Evolutionary conservation across 148 eudicot species (phyloP), one percentile per base, ranked within the genome.

Genomic region (Hydrangea macrophylla): DNA sequence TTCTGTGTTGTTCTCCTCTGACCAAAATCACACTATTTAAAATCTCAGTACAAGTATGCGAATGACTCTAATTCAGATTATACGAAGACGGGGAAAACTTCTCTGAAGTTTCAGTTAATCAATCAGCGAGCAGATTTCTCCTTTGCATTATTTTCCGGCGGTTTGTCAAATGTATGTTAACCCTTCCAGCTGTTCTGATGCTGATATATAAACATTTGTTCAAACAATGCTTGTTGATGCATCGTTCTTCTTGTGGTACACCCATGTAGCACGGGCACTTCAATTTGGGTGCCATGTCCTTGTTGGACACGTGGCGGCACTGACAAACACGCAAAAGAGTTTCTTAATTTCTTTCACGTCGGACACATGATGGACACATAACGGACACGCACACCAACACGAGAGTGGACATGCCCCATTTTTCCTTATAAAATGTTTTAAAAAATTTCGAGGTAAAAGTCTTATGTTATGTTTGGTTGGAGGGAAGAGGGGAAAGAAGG

Each of bases 111-210:
- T 64, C 89, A 71, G 77, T 75, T 94, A 75, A 94, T 90, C 64
- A 94, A 94, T 84, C 98, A 94, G 73, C 96, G 98, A n/a, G 83
- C 88, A 71, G 98, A 94, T 82, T 88, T 88, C 83, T 83, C 98
- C 7, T 90, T 94, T 70, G 98, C 85, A 18, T 78, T 90, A 50
- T 90, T 94, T 78, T 75, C 87, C 26, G 98, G 98, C 30, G 97
- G 98, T 5, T 67, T 88, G 58, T 82, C 86, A 4, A 84, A 81
- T 71, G 92, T 90, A 63, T 17, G 96, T 81, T 1, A 70, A 56
- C 26, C 68, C 32, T 54, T 71, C 18, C 33, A 55, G 17, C 30
- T 23, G 5, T 64, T 27, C 31, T 11, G 24, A 27, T 45, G 12
- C 13, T 48, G 48, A 42, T 42, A 42, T 42, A 11, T 42, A 15